Conservation (phyloP, 2,329 filamentous ascomycete species). For the Apiospora marii region DNA sequence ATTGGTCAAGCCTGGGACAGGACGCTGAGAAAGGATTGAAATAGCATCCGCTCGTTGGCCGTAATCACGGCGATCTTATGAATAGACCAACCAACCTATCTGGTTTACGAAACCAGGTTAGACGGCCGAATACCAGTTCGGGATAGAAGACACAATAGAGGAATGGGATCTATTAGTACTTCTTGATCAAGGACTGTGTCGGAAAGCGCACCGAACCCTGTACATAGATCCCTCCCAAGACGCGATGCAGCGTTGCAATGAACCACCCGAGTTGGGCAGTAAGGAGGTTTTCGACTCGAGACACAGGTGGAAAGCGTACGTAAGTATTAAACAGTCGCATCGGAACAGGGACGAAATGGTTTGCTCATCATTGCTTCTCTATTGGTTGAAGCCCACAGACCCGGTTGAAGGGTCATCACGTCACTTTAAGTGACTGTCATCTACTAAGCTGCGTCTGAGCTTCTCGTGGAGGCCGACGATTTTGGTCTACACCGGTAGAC, state of each 20-base stretch:
- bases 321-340: neutral
- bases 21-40: neutral
- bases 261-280: neutral
- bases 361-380: conserved; percentile 18
- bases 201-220: neutral
- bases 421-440: conserved; percentile 19
- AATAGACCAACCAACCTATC: neutral
- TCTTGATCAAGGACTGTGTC: neutral
- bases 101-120: neutral
- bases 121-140: neutral
- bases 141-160: neutral
- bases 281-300: neutral
- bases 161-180: too few relatives aligned
- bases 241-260: neutral
- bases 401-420: conserved; percentile 20
- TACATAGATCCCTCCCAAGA: neutral
- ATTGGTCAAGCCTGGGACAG: neutral
- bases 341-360: neutral
- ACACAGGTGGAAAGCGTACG: neutral
- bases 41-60: too few relatives aligned
- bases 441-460: conserved; percentile 9
- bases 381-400: conserved; percentile 17
- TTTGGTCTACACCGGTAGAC: conserved; percentile 20
- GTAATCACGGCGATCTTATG: neutral
- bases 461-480: conserved; percentile 10